phyloP scores from a whole-genome alignment of 305 asterid genomes.

The Plantago coronopus region DNA sequence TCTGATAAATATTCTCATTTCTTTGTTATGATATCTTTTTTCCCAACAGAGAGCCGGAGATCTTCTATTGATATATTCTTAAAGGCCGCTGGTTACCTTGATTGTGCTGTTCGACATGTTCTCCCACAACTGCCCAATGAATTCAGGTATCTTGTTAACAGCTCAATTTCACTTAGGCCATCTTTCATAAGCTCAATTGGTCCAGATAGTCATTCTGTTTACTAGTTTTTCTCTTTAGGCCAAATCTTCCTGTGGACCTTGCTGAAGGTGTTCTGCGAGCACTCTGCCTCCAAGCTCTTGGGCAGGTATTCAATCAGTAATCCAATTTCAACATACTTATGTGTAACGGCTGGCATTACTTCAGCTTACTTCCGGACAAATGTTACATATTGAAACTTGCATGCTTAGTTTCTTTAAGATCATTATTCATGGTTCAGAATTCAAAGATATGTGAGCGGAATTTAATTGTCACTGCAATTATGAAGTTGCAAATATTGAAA shows the following conservation, averaged over 20 bases:
- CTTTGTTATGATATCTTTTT: conserved; percentile 16
- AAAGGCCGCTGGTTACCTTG: conserved; percentile 99
- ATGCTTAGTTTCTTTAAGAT: background rate
- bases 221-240: conserved; percentile 43
- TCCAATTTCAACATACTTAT: conserved; percentile 10
- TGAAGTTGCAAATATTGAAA: too few relatives aligned
- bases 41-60: conserved; percentile 72
- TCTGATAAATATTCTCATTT: conserved; percentile 21
- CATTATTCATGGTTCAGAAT: background rate
- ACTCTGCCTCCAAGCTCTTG: conserved; percentile 94
- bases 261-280: conserved; percentile 97
- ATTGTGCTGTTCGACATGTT: conserved; percentile 88
- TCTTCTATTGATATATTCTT: conserved; percentile 85
- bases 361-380: conserved; percentile 9
- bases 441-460: background rate
- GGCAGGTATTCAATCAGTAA: conserved; percentile 64
- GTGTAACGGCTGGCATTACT: conserved; percentile 11
- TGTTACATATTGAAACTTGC: conserved; percentile 4
- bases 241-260: conserved; percentile 94
- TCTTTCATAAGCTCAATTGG: conserved; percentile 22
- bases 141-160: conserved; percentile 49
- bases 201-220: conserved; percentile 29
- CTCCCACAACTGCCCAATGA: conserved; percentile 86
- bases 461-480: background rate
- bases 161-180: conserved; percentile 22